Conservation (phyloP, 208 protist genomes). For the Acanthamoeba polyphaga region DNA sequence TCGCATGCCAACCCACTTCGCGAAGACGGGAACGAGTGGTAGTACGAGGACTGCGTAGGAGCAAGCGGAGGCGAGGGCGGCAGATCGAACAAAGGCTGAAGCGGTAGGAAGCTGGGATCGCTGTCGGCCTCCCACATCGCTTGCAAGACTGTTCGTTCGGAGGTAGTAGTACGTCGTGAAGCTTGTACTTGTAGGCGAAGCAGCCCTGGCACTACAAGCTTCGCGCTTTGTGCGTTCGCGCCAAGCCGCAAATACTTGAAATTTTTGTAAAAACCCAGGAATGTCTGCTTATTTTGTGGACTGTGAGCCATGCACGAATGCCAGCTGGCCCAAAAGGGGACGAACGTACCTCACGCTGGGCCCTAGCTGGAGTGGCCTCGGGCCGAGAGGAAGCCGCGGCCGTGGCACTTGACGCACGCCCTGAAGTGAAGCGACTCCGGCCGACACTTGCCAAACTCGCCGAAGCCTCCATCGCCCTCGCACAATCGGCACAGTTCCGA, state of each 20-base stretch:
- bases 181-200: too few species aligned
- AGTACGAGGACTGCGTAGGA: neutral
- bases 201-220: too few species aligned
- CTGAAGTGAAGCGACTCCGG: constrained; percentile 15
- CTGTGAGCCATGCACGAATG: too few species aligned
- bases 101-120: neutral
- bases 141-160: too few species aligned
- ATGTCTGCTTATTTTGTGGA: too few species aligned
- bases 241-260: too few species aligned
- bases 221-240: too few species aligned
- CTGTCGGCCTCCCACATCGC: neutral
- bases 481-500: constrained; percentile 18
- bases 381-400: constrained; percentile 1
- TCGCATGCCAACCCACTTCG: too few species aligned
- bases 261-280: too few species aligned
- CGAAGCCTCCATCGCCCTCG: constrained; percentile 32
- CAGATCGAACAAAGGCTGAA: neutral
- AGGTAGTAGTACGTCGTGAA: too few species aligned
- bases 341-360: neutral
- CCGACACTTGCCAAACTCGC: constrained; percentile 39
- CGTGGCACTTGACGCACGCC: constrained; percentile 36
- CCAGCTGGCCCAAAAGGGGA: too few species aligned
- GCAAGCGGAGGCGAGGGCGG: neutral
- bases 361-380: neutral
- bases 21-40: neutral